phyloP scores from a whole-genome alignment of 73 alveolate species.

The Paramecium tetraurelia region DNA sequence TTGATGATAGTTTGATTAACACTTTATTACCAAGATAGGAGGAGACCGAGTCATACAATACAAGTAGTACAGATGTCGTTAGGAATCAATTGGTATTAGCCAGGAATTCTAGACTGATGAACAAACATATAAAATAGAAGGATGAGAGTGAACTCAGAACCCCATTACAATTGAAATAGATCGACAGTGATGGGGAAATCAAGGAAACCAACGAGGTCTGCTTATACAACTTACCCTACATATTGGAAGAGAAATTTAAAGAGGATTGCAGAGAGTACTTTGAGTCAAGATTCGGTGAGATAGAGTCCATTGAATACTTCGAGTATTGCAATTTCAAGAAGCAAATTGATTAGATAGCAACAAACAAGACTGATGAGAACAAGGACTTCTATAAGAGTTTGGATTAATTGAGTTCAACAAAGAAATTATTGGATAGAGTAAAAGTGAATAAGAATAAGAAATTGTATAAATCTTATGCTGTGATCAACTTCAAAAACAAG shows the following conservation, averaged over 20 bases:
- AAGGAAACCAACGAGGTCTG: background rate
- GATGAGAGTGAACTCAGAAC: background rate
- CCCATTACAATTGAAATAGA: background rate
- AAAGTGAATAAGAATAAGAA: background rate
- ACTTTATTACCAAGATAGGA: background rate
- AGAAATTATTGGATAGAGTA: background rate
- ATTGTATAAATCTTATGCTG: background rate
- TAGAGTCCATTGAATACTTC: background rate
- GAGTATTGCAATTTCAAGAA: background rate
- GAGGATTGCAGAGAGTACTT: background rate
- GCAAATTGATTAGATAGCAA: background rate
- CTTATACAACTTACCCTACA: background rate
- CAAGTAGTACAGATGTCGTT: background rate
- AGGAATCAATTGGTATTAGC: background rate
- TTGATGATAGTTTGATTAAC: background rate
- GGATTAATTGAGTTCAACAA: background rate
- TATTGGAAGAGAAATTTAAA: background rate
- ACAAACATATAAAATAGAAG: background rate
- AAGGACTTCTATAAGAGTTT: background rate
- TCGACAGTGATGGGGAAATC: background rate
- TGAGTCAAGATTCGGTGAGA: background rate
- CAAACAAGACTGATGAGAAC: background rate
- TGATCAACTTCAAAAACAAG: background rate
- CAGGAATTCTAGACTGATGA: background rate
- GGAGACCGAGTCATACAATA: background rate